Percentiles rank a stretch among this genome's conserved stretches.
Conservation (phyloP, 2,329 filamentous ascomycete species). For the Fusarium scirpi region DNA sequence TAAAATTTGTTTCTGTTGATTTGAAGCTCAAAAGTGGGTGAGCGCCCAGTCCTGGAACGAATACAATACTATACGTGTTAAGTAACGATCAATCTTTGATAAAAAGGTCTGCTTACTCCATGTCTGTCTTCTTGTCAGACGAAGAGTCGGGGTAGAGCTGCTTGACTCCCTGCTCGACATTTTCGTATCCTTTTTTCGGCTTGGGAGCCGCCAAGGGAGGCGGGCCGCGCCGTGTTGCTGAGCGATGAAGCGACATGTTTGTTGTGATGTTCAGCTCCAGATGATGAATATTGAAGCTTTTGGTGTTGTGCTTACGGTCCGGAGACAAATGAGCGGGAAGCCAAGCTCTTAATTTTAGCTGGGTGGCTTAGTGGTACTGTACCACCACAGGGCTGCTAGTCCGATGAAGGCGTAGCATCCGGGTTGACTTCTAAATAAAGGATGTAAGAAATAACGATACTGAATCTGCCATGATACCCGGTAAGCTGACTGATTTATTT, state of each 20-base stretch:
- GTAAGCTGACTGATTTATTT: neutral
- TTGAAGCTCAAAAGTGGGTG: conserved; percentile 56
- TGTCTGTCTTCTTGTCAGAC: conserved; percentile 47
- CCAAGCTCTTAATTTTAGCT: neutral
- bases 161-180: conserved; percentile 55
- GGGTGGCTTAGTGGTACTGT: neutral
- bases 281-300: neutral
- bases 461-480: neutral
- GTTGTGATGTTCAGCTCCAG: neutral
- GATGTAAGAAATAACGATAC: neutral
- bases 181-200: conserved; percentile 52
- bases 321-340: neutral
- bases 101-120: conserved; percentile 45
- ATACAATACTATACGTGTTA: conserved; percentile 51
- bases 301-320: conserved; percentile 1
- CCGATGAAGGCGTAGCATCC: neutral
- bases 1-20: conserved; percentile 53
- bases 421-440: neutral
- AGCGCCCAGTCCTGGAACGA: conserved; percentile 57
- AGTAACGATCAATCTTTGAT: neutral
- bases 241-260: conserved; percentile 28
- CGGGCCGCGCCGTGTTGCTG: conserved; percentile 42
- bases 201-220: conserved; percentile 33
- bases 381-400: neutral
- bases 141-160: conserved; percentile 52